A percentile compares a stretch with the other conserved stretches of the same genome.
phyloP scores from a whole-genome alignment of 768 basidiomycete species.

The Boletus barrowsii region DNA sequence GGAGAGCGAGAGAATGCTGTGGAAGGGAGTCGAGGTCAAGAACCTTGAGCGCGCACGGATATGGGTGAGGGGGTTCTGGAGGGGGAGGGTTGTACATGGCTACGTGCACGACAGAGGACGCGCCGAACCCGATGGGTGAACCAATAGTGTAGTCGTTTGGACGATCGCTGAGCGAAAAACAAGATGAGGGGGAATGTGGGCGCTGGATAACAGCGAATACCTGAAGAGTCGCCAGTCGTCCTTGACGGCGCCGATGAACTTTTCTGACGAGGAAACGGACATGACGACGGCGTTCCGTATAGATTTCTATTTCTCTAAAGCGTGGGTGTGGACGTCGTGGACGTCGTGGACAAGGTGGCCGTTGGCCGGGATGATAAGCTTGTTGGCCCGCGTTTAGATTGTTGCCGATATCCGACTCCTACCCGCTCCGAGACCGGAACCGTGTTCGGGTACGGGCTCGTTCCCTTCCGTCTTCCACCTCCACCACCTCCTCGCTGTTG shows the following conservation, averaged over 20 bases:
- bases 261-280: conserved; percentile 23
- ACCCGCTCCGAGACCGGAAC: conserved; percentile 17
- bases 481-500: not conserved
- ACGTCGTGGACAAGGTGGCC: conserved; percentile 1
- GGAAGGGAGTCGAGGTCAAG: conserved; percentile 81
- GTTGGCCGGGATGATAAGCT: not conserved
- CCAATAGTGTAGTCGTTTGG: conserved; percentile 73
- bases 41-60: conserved; percentile 83
- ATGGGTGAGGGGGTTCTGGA: conserved; percentile 34
- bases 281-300: not conserved
- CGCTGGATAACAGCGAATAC: conserved; percentile 33
- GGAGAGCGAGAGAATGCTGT: conserved; percentile 62
- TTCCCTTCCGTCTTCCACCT: not conserved
- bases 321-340: not conserved
- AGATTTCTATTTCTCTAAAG: not conserved
- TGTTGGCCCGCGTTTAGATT: not conserved
- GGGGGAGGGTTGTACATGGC: conserved; percentile 58
- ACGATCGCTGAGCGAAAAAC: conserved; percentile 48
- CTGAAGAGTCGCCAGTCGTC: conserved; percentile 85
- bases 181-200: not conserved
- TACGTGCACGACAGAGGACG: conserved; percentile 86
- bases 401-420: conserved; percentile 3
- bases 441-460: conserved; percentile 13
- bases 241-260: conserved; percentile 76
- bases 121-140: conserved; percentile 82